These are phyloP conservation scores for Acacia pycnantha DNA, from an alignment of 331 rosid species.

Conservation along the genomic window DNA sequence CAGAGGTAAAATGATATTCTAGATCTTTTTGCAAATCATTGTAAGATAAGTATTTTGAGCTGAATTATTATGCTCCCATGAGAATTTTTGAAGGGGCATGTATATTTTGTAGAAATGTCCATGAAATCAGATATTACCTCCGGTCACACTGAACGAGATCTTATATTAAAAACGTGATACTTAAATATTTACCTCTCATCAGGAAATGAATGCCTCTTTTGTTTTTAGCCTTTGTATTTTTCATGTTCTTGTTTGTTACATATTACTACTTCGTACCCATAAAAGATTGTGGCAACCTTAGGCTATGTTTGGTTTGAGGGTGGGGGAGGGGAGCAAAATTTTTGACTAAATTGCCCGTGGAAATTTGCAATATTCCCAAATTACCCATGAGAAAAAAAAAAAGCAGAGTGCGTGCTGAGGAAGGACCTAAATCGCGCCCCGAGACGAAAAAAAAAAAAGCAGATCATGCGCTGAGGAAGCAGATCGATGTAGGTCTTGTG, in stretches of 20 bases:
- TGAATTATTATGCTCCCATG: constrained; percentile 11
- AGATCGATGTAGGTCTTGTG: constrained; percentile 62
- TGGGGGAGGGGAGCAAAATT: too few relatives aligned
- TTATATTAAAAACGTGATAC: too few relatives aligned
- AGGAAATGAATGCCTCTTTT: not conserved
- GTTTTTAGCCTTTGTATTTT: not conserved
- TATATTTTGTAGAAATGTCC: constrained; percentile 13
- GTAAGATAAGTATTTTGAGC: constrained; percentile 9
- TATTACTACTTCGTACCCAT: not conserved
- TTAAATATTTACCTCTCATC: not conserved
- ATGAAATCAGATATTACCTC: not conserved
- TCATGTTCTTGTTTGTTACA: not conserved
- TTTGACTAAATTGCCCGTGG: too few relatives aligned
- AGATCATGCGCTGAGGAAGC: too few relatives aligned
- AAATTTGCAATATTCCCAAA: too few relatives aligned
- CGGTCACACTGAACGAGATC: too few relatives aligned
- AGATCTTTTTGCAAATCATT: constrained; percentile 12
- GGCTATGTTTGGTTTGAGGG: too few relatives aligned
- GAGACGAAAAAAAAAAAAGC: too few relatives aligned
- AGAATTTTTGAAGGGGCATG: constrained; percentile 15
- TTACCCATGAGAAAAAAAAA: too few relatives aligned
- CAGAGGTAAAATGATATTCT: constrained; percentile 23
- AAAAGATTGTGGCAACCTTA: not conserved
- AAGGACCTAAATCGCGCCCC: too few relatives aligned
- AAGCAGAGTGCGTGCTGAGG: too few relatives aligned